A percentile compares a stretch with the other conserved stretches of the same genome.
Evolutionary conservation across 2,329 filamentous ascomycete species (phyloP).

Genomic region (Hortaea werneckii): DNA sequence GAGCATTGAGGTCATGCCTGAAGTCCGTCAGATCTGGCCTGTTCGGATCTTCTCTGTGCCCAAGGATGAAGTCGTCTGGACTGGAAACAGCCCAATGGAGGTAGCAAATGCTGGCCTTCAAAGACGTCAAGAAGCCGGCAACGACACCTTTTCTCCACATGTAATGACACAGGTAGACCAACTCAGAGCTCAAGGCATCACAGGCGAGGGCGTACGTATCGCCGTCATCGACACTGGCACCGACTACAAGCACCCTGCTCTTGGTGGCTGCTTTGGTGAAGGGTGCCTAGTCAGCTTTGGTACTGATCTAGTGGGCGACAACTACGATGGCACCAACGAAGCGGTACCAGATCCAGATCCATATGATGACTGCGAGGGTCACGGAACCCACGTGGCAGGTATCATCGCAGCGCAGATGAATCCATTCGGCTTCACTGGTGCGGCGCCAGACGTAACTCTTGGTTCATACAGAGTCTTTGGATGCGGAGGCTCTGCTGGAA

Average conservation of each 20-base stretch:
- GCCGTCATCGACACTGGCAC: constrained; percentile 38
- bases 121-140: constrained; percentile 10
- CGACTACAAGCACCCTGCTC: constrained; percentile 53
- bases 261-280: constrained; percentile 54
- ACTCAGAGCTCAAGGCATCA: constrained; percentile 36
- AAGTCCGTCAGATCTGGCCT: constrained; percentile 15
- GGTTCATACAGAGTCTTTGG: constrained; percentile 50
- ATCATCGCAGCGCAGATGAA: constrained; percentile 51
- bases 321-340: constrained; percentile 24
- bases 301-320: constrained; percentile 48
- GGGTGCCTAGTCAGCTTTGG: constrained; percentile 50
- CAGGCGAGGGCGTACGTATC: constrained; percentile 36
- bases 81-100: constrained; percentile 4
- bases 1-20: constrained; percentile 12
- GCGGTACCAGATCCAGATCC: constrained; percentile 42
- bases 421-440: constrained; percentile 46
- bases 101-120: constrained; percentile 6
- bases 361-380: constrained; percentile 46
- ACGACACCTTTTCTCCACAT: constrained; percentile 22
- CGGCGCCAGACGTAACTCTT: constrained; percentile 46
- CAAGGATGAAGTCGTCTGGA: constrained; percentile 10
- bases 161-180: constrained; percentile 26
- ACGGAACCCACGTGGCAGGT: constrained; percentile 53
- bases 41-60: constrained; percentile 13
- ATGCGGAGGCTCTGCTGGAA: constrained; percentile 40